A percentile compares a stretch with the other conserved stretches of the same genome.
These are phyloP conservation scores for Alternaria conjuncta DNA, from an alignment of 2,329 filamentous ascomycete genomes.

Conservation along the genomic window DNA sequence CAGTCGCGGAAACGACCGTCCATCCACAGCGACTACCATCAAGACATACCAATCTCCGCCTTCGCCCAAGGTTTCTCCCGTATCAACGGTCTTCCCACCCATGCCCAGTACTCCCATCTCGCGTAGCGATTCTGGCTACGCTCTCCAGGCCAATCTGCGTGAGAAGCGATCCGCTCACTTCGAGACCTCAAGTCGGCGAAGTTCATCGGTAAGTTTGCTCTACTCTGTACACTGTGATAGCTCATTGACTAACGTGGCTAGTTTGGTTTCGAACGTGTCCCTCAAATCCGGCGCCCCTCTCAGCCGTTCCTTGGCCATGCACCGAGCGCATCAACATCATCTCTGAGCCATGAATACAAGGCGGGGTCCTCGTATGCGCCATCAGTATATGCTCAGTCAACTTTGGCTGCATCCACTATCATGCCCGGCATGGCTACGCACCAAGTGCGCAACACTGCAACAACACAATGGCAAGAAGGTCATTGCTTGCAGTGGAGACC, in stretches of 20 bases:
- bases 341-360: conserved; percentile 57
- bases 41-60: conserved; percentile 58
- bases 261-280: conserved; percentile 78
- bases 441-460: conserved; percentile 78
- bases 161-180: conserved; percentile 97
- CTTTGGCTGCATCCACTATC: conserved; percentile 81
- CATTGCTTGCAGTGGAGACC: conserved; percentile 75
- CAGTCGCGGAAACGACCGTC: conserved; percentile 70
- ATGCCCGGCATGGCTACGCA: conserved; percentile 86
- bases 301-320: conserved; percentile 73
- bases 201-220: conserved; percentile 69
- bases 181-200: conserved; percentile 78
- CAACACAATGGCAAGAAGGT: conserved; percentile 82
- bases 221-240: conserved; percentile 8
- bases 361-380: conserved; percentile 71
- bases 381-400: conserved; percentile 85
- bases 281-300: conserved; percentile 66
- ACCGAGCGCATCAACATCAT: conserved; percentile 71
- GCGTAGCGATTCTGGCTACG: conserved; percentile 89
- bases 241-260: conserved; percentile 39
- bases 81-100: conserved; percentile 78
- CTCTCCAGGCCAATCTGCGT: conserved; percentile 80
- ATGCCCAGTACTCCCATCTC: conserved; percentile 81
- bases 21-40: conserved; percentile 57
- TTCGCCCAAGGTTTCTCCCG: conserved; percentile 71